Base-by-base conservation (phyloP, 768 basidiomycete genomes). In the Pilatotrama ljubarskyi region DNA sequence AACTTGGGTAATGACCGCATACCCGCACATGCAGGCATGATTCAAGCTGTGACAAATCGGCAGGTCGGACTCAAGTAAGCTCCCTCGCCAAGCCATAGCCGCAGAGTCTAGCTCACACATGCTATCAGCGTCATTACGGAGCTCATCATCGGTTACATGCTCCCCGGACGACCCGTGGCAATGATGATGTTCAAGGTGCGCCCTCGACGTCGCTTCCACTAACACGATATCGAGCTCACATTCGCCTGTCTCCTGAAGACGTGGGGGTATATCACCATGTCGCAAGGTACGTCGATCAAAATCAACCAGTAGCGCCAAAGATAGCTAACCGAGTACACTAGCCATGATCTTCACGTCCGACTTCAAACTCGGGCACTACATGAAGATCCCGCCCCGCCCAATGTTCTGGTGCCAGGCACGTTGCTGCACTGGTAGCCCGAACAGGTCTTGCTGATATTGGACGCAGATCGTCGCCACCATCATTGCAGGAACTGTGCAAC, bases 11-110 rank as follows among this genome's bases (percentile, higher is more conserved):
- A 29, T n/a, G 32, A 4, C 14, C 25, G 4, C 11, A 14, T n/a
- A 5, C 50, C 17, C 37, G 22, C 37, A 32, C 26, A 11, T 26
- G 10, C 17, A 58, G 66, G 67, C 20, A 85, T 90, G 83, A 89
- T 91, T 55, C 84, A 90, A 64, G 88, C 88, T 1, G 82, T 90
- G 52, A 91, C 90, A 26, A 91, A 91, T 68, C 83, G 87, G 62
- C 86, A 90, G 70, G 78, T 90, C 48, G 87, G 79, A 66, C 69
- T 82, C 5, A 82, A 80, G 72, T 73, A 72, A 67, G 26, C 73
- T 70, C 55, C 51, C 59, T 53, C 3, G 58, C 63, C 15, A 22
- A 2, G 14, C 24, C n/a, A 18, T 10, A 35, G 62, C 29, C 14
- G 29, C 10, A 11, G 6, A 20, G 8, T 13, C 32, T 20, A 6